Base-by-base conservation (phyloP, 345 rosid species). In the Rhodamnia argentea region DNA sequence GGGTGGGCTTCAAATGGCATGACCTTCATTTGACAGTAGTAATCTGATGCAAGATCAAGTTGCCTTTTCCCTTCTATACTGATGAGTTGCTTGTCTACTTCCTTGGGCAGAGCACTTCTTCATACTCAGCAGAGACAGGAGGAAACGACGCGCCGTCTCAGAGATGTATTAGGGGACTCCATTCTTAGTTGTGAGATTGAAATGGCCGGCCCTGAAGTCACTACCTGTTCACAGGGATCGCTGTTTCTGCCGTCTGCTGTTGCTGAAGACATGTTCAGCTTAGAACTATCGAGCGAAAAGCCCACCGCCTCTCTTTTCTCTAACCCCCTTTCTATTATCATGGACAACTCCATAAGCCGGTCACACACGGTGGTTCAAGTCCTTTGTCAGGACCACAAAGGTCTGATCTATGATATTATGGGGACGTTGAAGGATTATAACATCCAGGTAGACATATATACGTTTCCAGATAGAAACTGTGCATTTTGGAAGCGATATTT, bases 111-210 rank as follows among this genome's bases (percentile, higher is more conserved):
- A 90, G 93, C 92, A 62, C 91, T 89, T 47, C 95, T 94, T 86
- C 95, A 90, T 57, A 92, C 90, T 0, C 89, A 83, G 56, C 85
- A 64, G 26, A 91, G 97, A 83, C 92, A 87, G 90, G 90, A 89
- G 62, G 92, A 92, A 87, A 92, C 95, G 6, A 78, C 86, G 85
- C 20, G 27, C 27, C 84, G 52, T 60, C 87, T 94, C 89, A 86
- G 87, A 87, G 87, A 83, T 87, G 92, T 90, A 24, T 55, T 94
- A 47, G 93, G 94, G 74, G 90, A 87, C 64, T 86, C 92, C 54
- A 86, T 93, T 89, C 89, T 88, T 84, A 94, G 93, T 85, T 93
- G 94, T 87, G 95, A 94, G 90, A 93, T 94, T 52, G 97, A 92
- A 88, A 89, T 58, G 85, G 92, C 86, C 83, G 93, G 93, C 44